These are phyloP conservation scores for Saccharomycopsis sp. DNA, from an alignment of 805 yeast genomes.

Conservation along the genomic window DNA sequence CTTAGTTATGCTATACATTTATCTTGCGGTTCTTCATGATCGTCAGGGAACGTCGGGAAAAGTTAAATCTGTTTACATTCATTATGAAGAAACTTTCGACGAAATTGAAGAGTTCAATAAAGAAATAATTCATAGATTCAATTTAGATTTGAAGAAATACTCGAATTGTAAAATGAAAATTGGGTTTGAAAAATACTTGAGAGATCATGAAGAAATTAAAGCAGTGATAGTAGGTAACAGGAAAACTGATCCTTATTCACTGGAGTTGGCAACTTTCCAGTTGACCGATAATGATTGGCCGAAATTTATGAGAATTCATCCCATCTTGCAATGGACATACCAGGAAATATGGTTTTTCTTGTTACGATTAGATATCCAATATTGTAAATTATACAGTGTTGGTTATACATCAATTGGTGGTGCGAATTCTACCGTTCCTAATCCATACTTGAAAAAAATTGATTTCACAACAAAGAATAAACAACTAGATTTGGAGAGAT, in stretches of 20 bases:
- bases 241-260: slow-evolving; percentile 80
- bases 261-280: slow-evolving; percentile 50
- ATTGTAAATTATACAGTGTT: slow-evolving; percentile 68
- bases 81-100: slow-evolving; percentile 64
- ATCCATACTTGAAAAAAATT: slow-evolving; percentile 46
- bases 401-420: slow-evolving; percentile 95
- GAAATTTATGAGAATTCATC: slow-evolving; percentile 72
- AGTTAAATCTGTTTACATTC: slow-evolving; percentile 64
- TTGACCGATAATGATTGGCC: slow-evolving; percentile 92
- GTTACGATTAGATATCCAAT: slow-evolving; percentile 46
- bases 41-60: slow-evolving; percentile 22
- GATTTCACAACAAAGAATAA: slow-evolving; percentile 8
- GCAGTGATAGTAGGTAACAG: slow-evolving; percentile 86
- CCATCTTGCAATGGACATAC: slow-evolving; percentile 83
- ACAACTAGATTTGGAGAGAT: background rate
- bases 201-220: slow-evolving; percentile 43
- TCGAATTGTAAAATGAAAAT: slow-evolving; percentile 42
- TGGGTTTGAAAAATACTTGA: slow-evolving; percentile 64
- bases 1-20: slow-evolving; percentile 73
- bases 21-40: slow-evolving; percentile 46
- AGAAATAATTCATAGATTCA: slow-evolving; percentile 46
- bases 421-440: slow-evolving; percentile 56
- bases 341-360: slow-evolving; percentile 82
- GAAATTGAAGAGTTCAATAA: slow-evolving; percentile 64
- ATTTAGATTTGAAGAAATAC: slow-evolving; percentile 39